Conservation (phyloP, 129 eudicot genomes). For the Lonicera japonica region DNA sequence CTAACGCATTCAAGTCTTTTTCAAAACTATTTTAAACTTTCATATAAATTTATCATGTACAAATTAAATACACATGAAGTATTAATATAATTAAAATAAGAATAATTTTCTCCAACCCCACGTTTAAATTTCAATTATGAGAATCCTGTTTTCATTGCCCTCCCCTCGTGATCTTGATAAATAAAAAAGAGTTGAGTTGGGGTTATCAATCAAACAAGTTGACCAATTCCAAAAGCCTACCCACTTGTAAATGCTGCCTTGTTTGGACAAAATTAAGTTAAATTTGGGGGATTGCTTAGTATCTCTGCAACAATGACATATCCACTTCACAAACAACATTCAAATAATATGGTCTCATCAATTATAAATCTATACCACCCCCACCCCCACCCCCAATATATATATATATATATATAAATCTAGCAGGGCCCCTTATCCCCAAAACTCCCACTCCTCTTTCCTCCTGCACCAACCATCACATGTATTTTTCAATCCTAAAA, state of each 20-base stretch:
- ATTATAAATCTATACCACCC: neutral
- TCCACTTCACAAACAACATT: neutral
- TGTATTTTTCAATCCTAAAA: neutral
- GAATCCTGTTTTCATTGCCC: no score
- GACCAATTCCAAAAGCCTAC: slow-evolving; percentile 56
- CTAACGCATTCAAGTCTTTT: neutral
- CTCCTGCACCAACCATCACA: neutral
- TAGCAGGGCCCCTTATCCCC: slow-evolving; percentile 13
- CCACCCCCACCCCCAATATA: neutral
- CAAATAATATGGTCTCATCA: slow-evolving; percentile 17
- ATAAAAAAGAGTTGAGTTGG: no score
- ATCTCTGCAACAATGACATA: slow-evolving; percentile 63
- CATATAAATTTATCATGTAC: no score
- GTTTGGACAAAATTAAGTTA: slow-evolving; percentile 18
- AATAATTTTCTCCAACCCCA: no score
- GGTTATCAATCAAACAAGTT: slow-evolving; percentile 20
- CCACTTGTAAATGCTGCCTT: slow-evolving; percentile 27
- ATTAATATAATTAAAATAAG: no score
- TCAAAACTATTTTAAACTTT: no score
- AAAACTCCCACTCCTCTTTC: no score
- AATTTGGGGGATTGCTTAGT: slow-evolving; percentile 52
- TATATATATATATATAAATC: slow-evolving; percentile 6
- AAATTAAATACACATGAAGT: no score
- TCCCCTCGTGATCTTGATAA: no score
- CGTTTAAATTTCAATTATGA: no score